Evolutionary conservation across 2,329 filamentous ascomycete species (phyloP), one percentile per base, ranked within the genome.

Genomic region (Tolypocladium ovalisporum): DNA sequence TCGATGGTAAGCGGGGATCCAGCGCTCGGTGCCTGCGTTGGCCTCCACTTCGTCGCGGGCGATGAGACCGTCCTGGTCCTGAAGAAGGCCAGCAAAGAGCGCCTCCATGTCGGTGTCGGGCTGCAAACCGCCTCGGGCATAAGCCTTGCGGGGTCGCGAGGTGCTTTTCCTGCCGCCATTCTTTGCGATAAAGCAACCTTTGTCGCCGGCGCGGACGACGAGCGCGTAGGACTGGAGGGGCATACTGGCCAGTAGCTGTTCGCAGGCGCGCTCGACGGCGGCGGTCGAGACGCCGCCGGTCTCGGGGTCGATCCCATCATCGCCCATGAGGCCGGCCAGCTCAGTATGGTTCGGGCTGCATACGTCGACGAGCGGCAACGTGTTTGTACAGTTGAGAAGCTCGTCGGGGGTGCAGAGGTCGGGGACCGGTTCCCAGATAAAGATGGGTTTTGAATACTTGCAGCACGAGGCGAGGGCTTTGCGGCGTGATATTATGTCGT

Each of bases 391-490:
- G 65, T 85, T 84, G 13, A 86, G 75, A 34, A 86, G 73, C 67
- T 87, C 80, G 47, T 85, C 83, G 0, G 90, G 85, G 0, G 82
- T 86, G 70, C 92, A 97, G 1, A 90, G 79, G 71, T 97, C 90
- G 1, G 94, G 94, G 1, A 97, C 89, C 1, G 94, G 94, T 70
- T 99, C 94, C 93, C 93, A 99, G 55, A 97, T 83, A 69, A 97
- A 90, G 8, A 91, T 72, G 1, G 92, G 89, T 53, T 81, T 80
- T 1, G 75, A 65, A 62, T 76, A 77, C 13, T 65, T 60, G 52
- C 71, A 68, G 5, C 63, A 59, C 0, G 71, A 61, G 17, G 64
- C 60, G 29, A 74, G 61, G 10, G 72, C 72, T 65, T 78, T 79
- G 10, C 82, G 75, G 35, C 84, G 79, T 4, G 77, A 73, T 6